phyloP scores from a whole-genome alignment of 257 asterid species.

The Asclepias syriaca region DNA sequence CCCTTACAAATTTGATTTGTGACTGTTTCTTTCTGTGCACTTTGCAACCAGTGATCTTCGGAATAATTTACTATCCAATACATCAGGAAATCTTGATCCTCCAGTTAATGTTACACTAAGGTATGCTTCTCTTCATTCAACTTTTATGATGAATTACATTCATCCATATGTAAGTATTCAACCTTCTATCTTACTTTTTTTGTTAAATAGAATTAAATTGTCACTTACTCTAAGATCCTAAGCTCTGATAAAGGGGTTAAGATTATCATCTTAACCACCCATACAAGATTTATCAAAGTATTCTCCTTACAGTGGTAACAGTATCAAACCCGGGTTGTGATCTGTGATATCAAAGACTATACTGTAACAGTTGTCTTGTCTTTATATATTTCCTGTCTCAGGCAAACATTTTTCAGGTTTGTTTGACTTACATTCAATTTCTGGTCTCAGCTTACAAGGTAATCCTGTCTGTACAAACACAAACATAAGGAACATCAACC shows the following conservation, averaged over 20 bases:
- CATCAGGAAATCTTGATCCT: conserved; percentile 38
- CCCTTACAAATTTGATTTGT: conserved; percentile 9
- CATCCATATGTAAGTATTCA: not conserved
- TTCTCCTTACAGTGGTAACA: too few species aligned
- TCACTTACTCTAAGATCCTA: too few species aligned
- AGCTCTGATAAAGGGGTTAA: too few species aligned
- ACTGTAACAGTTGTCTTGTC: not conserved
- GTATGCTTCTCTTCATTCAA: conserved; percentile 23
- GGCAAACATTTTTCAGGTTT: not conserved
- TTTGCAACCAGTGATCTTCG: conserved; percentile 31
- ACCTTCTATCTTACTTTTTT: too few species aligned
- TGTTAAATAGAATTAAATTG: too few species aligned
- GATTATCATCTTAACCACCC: too few species aligned
- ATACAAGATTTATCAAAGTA: too few species aligned
- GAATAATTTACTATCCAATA: conserved; percentile 29
- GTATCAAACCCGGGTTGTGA: too few species aligned
- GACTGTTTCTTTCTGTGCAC: not conserved
- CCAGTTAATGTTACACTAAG: conserved; percentile 38
- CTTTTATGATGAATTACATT: not conserved
- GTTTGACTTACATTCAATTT: conserved; percentile 13
- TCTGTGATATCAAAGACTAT: not conserved
- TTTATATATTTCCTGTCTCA: not conserved
- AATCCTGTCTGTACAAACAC: conserved; percentile 37
- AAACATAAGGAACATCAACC: conserved; percentile 25
- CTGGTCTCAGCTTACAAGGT: conserved; percentile 30